Base-by-base conservation (phyloP, 2,329 filamentous ascomycete genomes). In the Atkinsonella hypoxylon region DNA sequence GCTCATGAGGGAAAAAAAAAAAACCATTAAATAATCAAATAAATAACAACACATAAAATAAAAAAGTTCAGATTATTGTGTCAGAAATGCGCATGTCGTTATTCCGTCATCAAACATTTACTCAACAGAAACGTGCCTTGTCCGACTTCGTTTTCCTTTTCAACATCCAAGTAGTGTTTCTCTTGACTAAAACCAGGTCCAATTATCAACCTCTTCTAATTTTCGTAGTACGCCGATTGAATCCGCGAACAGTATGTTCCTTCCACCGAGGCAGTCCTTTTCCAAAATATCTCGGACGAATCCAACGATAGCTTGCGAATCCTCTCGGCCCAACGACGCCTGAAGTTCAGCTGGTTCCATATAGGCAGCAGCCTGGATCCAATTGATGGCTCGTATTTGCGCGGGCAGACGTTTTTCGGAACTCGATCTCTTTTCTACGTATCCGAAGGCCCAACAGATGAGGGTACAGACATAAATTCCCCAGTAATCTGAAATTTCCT, bases 371-470 rank as follows among this genome's bases (percentile, higher is more conserved):
- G 56, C 62, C 50, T 66, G 64, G 55, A 70, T 62, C 72, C 67
- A 73, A 38, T 53, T 58, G 26, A 65, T 50, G 22, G 66, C 63
- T 18, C 62, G 60, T 45, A 58, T 58, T 50, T 55, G 61, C 36
- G 34, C 51, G 48, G 57, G 61, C 53, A 55, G 57, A 42, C 53
- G 45, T 40, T 54, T 56, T 26, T 43, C 55, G 40, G 47, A 53
- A 15, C 50, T 56, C 45, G 51, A 54, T 45, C 55, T 52, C 52
- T 55, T 60, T 38, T 56, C 56, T 9, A 54, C 53, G 51, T 75
- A 66, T 2, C 71, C 70, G 55, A 74, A 77, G 1, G 77, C 76
- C 79, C 79, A 82, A 64, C 75, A 79, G 55, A 82, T 75, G 47
- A 82, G 67, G 8, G 75, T 67, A 54, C 76, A 79, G 8, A 76